These are phyloP conservation scores for Ophioceras dolichostomum DNA, from an alignment of 2,329 filamentous ascomycete genomes.

Conservation along the genomic window DNA sequence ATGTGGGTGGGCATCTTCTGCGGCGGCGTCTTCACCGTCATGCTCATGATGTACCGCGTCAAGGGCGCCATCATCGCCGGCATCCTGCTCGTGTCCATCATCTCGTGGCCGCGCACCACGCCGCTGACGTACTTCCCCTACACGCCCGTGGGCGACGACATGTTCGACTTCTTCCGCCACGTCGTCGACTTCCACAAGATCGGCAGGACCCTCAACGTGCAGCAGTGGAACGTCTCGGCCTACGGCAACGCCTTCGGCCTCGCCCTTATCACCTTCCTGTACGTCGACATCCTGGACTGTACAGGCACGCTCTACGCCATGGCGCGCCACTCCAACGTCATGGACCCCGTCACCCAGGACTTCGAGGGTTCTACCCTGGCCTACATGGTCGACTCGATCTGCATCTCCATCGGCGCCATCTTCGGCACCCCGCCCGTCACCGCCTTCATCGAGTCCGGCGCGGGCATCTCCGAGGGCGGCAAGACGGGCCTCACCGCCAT, in stretches of 20 bases:
- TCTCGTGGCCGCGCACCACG: conserved; percentile 74
- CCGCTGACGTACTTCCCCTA: conserved; percentile 73
- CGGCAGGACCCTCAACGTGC: conserved; percentile 52
- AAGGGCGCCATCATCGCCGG: conserved; percentile 79
- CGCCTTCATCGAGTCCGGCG: conserved; percentile 80
- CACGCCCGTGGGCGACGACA: conserved; percentile 51
- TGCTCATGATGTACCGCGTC: conserved; percentile 75
- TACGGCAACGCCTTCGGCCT: conserved; percentile 69
- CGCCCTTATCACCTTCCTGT: conserved; percentile 78
- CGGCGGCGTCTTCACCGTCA: conserved; percentile 65
- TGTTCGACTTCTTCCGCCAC: conserved; percentile 79
- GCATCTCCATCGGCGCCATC: conserved; percentile 67
- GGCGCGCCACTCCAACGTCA: conserved; percentile 70
- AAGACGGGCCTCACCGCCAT: conserved; percentile 77
- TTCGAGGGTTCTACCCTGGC: conserved; percentile 78
- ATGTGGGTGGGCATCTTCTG: conserved; percentile 88
- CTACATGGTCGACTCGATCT: conserved; percentile 70
- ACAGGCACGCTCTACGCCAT: conserved; percentile 84
- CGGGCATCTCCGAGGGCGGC: conserved; percentile 79
- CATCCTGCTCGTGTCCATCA: conserved; percentile 73
- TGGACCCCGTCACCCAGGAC: conserved; percentile 73
- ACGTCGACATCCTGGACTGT: conserved; percentile 80
- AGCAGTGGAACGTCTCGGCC: conserved; percentile 58
- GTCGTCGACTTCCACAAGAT: conserved; percentile 80
- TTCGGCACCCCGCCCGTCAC: conserved; percentile 73